Conservation (phyloP, 768 basidiomycete species). For the Kwoniella europaea region DNA sequence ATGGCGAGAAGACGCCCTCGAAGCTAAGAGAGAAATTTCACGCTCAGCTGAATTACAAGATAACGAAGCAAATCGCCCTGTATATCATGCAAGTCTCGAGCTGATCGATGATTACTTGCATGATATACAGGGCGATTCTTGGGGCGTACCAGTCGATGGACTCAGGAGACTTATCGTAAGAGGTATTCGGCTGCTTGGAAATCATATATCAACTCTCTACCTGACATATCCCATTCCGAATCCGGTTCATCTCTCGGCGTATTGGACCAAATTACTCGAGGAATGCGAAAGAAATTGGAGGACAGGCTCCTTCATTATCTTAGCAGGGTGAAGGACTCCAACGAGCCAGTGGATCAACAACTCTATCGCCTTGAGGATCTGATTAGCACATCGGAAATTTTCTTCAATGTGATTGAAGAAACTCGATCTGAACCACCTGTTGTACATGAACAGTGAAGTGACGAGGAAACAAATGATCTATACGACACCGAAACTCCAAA, state of each 20-base stretch:
- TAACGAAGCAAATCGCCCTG: background rate
- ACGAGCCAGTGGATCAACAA: background rate
- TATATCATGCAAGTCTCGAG: background rate
- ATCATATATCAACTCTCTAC: background rate
- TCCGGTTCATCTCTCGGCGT: no score
- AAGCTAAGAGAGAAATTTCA: background rate
- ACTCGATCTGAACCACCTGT: background rate
- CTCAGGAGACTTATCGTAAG: background rate
- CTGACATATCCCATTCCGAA: no score
- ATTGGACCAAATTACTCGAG: background rate
- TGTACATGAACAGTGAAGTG: background rate
- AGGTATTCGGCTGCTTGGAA: background rate
- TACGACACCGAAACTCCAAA: background rate
- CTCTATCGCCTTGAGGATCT: background rate
- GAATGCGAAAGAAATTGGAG: background rate
- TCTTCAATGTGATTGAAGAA: background rate
- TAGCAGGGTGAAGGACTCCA: background rate
- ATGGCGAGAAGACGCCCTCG: background rate
- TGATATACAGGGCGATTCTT: no score
- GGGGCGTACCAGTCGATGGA: background rate
- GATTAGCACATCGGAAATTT: background rate
- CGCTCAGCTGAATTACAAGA: background rate
- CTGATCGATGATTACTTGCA: background rate
- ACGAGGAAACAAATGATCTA: background rate
- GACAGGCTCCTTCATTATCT: background rate